A percentile compares a stretch with the other conserved stretches of the same genome.
phyloP scores from a whole-genome alignment of 1,139 yeast genomes.

The Chernovozyma aurita region DNA sequence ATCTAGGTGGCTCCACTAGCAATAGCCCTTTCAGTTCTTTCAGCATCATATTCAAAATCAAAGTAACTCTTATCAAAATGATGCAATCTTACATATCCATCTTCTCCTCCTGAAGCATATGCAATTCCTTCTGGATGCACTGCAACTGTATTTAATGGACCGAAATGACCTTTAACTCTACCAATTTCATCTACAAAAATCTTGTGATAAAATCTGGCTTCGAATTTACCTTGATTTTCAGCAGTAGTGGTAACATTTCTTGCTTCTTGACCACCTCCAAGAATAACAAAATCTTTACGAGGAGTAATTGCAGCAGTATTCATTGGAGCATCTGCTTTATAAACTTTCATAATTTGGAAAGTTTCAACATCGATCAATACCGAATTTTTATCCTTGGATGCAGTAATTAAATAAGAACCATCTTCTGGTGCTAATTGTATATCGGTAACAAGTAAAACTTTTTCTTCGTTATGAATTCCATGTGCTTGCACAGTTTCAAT shows the following conservation, averaged over 20 bases:
- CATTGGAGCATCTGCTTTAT: conserved; percentile 87
- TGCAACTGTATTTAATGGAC: conserved; percentile 92
- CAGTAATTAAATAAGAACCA: conserved; percentile 81
- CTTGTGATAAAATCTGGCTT: conserved; percentile 94
- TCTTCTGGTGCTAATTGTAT: conserved; percentile 83
- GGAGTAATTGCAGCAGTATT: conserved; percentile 96
- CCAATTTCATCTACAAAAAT: conserved; percentile 94
- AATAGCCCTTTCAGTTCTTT: conserved; percentile 63
- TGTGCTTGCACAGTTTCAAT: conserved; percentile 60
- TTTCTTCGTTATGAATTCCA: conserved; percentile 56
- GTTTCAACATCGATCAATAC: conserved; percentile 74
- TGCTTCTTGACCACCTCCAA: conserved; percentile 99
- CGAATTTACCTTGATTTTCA: conserved; percentile 92
- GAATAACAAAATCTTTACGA: conserved; percentile 80
- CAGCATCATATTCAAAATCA: conserved; percentile 90
- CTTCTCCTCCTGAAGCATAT: conserved; percentile 97
- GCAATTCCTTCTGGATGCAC: conserved; percentile 93
- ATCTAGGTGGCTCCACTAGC: conserved; percentile 31
- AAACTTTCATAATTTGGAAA: conserved; percentile 68
- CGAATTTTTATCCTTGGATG: conserved; percentile 93
- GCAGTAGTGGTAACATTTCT: conserved; percentile 96
- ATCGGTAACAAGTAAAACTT: conserved; percentile 60
- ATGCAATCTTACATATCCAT: conserved; percentile 93
- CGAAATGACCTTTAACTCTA: conserved; percentile 97
- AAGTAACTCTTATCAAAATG: conserved; percentile 87